Evolutionary conservation across 192 early-diverging fungal species (phyloP).

Genomic region (Mortierella claussenii): DNA sequence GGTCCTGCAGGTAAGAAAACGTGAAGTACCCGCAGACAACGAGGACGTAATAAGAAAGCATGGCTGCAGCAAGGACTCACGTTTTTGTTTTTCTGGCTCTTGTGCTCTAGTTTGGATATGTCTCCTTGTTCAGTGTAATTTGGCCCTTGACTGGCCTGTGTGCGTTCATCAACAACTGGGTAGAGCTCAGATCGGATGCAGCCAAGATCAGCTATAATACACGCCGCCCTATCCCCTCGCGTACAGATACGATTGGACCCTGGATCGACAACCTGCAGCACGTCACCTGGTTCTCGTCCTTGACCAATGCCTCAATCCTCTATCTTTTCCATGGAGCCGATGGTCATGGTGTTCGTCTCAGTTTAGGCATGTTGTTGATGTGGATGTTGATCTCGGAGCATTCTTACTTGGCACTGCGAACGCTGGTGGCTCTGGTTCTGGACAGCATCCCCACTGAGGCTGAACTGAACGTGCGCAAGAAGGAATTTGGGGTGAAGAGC

Average conservation of each 20-base stretch:
- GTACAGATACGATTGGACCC: constrained; percentile 81
- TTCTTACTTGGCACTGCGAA: constrained; percentile 25
- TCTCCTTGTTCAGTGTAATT: constrained; percentile 84
- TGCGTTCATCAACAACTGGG: constrained; percentile 89
- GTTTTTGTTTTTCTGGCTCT: neutral
- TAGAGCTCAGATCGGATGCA: constrained; percentile 92
- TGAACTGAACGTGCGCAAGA: constrained; percentile 32
- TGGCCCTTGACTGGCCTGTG: constrained; percentile 89
- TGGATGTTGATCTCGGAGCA: constrained; percentile 45
- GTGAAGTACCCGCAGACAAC: too few species aligned
- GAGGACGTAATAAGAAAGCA: too few species aligned
- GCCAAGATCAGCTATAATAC: constrained; percentile 87
- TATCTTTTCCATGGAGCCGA: constrained; percentile 61
- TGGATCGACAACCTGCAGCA: constrained; percentile 73
- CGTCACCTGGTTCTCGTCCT: constrained; percentile 66
- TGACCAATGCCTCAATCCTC: constrained; percentile 66
- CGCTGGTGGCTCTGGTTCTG: constrained; percentile 8
- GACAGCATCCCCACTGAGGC: constrained; percentile 41
- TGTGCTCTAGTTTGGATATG: constrained; percentile 78
- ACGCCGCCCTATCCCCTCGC: constrained; percentile 75
- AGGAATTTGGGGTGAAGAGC: constrained; percentile 44
- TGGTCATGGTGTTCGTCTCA: constrained; percentile 12
- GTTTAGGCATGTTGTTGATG: constrained; percentile 33
- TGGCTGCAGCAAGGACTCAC: too few species aligned
- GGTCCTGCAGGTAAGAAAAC: constrained; percentile 76